Conservation (phyloP, 1,284 basidiomycete genomes). For the Kwoniella shivajii region DNA sequence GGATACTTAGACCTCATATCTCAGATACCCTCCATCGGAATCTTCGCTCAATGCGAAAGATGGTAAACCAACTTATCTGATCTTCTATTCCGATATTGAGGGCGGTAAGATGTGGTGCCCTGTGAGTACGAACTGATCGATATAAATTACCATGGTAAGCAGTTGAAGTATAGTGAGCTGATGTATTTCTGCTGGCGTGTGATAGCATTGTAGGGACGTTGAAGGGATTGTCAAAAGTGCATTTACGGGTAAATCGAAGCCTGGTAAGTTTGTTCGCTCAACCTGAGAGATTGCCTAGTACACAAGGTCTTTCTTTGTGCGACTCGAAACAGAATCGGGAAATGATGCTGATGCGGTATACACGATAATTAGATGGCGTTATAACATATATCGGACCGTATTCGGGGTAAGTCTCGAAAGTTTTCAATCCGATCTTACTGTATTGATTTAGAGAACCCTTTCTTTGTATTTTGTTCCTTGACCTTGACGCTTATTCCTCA, state of each 20-base stretch:
- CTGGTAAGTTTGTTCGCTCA: slow-evolving; percentile 11
- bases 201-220: slow-evolving; percentile 24
- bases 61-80: slow-evolving; percentile 25
- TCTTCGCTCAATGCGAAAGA: neutral
- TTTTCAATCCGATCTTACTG: neutral
- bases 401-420: slow-evolving; percentile 14
- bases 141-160: too few relatives aligned
- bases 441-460: neutral
- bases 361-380: slow-evolving; percentile 7
- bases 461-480: neutral
- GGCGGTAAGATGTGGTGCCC: slow-evolving; percentile 56
- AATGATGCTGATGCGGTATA: neutral
- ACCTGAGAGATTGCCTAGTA: neutral
- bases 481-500: neutral
- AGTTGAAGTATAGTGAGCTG: neutral
- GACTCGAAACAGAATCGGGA: too few relatives aligned
- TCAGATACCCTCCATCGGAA: slow-evolving; percentile 21
- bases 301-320: neutral
- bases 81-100: slow-evolving; percentile 53
- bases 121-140: too few relatives aligned
- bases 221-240: slow-evolving; percentile 18
- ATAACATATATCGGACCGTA: slow-evolving; percentile 22
- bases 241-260: slow-evolving; percentile 17
- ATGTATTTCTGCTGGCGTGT: neutral
- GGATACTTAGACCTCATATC: neutral